These are phyloP conservation scores for Fagopyrum esculentum DNA, from an alignment of 148 eudicot species.

Conservation along the genomic window DNA sequence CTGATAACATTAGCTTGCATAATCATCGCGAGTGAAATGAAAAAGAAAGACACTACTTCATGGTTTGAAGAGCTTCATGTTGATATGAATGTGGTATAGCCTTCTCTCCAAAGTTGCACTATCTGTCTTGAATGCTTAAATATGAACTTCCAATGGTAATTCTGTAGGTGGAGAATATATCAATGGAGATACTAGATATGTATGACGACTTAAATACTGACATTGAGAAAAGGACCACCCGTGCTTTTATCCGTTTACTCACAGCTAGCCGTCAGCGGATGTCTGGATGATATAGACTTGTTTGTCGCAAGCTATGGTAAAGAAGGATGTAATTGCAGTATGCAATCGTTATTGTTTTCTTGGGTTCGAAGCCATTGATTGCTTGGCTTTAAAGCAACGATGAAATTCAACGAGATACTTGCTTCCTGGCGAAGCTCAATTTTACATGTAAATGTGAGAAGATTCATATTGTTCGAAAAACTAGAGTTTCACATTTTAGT, in stretches of 20 bases:
- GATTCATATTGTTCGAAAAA: background rate
- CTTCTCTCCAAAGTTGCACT: background rate
- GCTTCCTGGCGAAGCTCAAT: background rate
- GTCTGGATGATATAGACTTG: background rate
- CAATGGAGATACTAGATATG: conserved; percentile 93
- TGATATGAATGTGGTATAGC: conserved; percentile 87
- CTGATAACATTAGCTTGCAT: conserved; percentile 91
- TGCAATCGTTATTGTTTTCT: background rate
- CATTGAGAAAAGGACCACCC: conserved; percentile 52
- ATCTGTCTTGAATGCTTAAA: background rate
- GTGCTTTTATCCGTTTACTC: conserved; percentile 20
- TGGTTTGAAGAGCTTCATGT: conserved; percentile 99
- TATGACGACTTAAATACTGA: conserved; percentile 69
- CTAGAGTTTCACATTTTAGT: no score
- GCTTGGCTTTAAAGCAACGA: no score
- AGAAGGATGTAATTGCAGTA: background rate
- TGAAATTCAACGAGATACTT: background rate
- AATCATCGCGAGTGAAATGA: conserved; percentile 77
- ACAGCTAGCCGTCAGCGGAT: no score
- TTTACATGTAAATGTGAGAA: conserved; percentile 13
- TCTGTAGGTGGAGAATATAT: conserved; percentile 82
- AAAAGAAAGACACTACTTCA: conserved; percentile 75
- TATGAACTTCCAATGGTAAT: background rate
- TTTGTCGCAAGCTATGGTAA: background rate
- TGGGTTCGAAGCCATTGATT: background rate